Conservation (phyloP, 306 rosid genomes). For the Cucurbita moschata region DNA sequence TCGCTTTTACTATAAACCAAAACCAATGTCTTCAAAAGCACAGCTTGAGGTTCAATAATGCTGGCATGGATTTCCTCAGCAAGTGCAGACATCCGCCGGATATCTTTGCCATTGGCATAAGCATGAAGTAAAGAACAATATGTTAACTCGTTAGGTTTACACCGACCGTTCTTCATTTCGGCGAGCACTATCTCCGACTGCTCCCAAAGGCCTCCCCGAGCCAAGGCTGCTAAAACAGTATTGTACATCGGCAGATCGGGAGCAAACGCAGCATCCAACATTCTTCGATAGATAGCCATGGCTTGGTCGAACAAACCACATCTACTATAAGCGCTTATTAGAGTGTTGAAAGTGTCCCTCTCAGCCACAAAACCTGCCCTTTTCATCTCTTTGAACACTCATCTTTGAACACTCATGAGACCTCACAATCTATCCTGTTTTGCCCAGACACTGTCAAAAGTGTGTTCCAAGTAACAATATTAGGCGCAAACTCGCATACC, state of each 20-base stretch:
- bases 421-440: conserved; percentile 70
- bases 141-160: conserved; percentile 74
- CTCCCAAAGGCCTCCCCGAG: conserved; percentile 87
- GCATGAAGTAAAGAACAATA: conserved; percentile 84
- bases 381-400: conserved; percentile 80
- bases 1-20: conserved; percentile 66
- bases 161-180: conserved; percentile 61
- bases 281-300: conserved; percentile 57
- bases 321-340: conserved; percentile 80
- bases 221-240: conserved; percentile 83
- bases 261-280: conserved; percentile 76
- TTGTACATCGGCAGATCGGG: conserved; percentile 84
- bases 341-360: conserved; percentile 78
- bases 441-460: conserved; percentile 89
- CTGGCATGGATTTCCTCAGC: conserved; percentile 71
- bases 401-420: conserved; percentile 65
- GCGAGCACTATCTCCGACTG: conserved; percentile 71
- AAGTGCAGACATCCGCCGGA: conserved; percentile 44
- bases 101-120: conserved; percentile 78
- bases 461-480: conserved; percentile 92
- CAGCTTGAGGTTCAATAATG: conserved; percentile 39
- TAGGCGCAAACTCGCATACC: conserved; percentile 44
- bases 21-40: conserved; percentile 86
- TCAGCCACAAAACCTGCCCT: conserved; percentile 92
- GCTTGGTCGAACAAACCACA: conserved; percentile 85